Base-by-base conservation (phyloP, 176 grass and related monocot genomes). In the Musa schizocarpa region DNA sequence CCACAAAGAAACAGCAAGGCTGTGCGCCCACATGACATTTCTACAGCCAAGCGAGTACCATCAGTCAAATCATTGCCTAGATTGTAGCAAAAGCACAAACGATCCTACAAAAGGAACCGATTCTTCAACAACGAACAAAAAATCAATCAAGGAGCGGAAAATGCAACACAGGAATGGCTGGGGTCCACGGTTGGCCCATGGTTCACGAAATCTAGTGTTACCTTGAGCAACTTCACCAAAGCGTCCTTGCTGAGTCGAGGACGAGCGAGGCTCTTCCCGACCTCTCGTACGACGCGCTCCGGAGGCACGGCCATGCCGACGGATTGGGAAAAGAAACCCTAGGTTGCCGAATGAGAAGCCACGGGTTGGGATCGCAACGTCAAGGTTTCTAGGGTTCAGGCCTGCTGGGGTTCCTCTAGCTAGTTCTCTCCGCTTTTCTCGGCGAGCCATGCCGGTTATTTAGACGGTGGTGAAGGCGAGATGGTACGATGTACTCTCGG, bases 211-310 rank as follows among this genome's bases (percentile, higher is more conserved):
- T 20, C 50, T 6, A 11, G 9, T 24, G 9, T 74, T 82, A 93
- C 95, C 95, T 98, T 98, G 19, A 98, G 88, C 53, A 93, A 84
- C 84, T 93, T 93, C 73, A 98, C 70, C 59, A 93, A 80, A 73
- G 90, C 63, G 72, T 93, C 90, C 86, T 98, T 98, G 82, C 80
- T 85, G 66, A 91, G 90, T 81, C 88, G 88, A 76, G 90, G 84
- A 78, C 86, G 88, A 71, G 80, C 77, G 75, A 98, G 95, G 73
- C 64, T 85, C 72, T 86, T 87, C 77, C 95, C 95, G 6, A 91
- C 82, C 77, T 89, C 82, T 69, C 82, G 71, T 68, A 84, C 79
- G 25, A 74, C 75, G 70, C 81, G 77, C 90, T 89, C 88, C 67
- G 86, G 71, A 19, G 68, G 69, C 23, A 72, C 21, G 48, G 69